Evolutionary conservation across 176 grass and related monocot species (phyloP).

Genomic region (Aegilops tauschii): DNA sequence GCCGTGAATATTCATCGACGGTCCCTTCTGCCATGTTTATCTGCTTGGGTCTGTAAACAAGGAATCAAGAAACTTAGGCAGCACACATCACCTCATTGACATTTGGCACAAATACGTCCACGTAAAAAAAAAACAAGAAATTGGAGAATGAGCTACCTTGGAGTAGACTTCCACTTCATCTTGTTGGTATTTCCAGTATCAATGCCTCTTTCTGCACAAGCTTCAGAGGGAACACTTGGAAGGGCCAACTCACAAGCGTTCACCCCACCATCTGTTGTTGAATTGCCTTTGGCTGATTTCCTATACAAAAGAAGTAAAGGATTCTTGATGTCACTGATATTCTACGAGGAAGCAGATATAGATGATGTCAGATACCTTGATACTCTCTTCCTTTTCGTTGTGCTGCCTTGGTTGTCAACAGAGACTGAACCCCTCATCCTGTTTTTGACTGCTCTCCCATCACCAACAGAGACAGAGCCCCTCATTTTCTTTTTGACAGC

Average conservation of each 20-base stretch:
- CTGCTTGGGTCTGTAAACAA: conserved; percentile 29
- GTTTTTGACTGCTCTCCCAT: not conserved
- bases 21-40: conserved; percentile 23
- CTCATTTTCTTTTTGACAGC: conserved; percentile 21
- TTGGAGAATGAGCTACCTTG: conserved; percentile 17
- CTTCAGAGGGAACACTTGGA: not conserved
- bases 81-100: not conserved
- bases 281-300: conserved; percentile 27
- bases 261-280: not conserved
- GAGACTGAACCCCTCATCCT: conserved; percentile 7
- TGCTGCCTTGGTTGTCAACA: not conserved
- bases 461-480: not conserved
- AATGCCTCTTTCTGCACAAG: conserved; percentile 30
- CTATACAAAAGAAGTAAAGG: not conserved
- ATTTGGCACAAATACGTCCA: not conserved
- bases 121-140: not conserved
- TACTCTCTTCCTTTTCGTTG: conserved; percentile 11
- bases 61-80: not conserved
- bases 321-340: not conserved
- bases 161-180: conserved; percentile 18
- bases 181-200: conserved; percentile 22
- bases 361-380: conserved; percentile 33
- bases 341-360: not conserved
- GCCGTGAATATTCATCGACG: conserved; percentile 19
- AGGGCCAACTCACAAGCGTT: conserved; percentile 11